Evolutionary conservation across 768 basidiomycete genomes (phyloP).

Genomic region (Leccinum sublutescens): DNA sequence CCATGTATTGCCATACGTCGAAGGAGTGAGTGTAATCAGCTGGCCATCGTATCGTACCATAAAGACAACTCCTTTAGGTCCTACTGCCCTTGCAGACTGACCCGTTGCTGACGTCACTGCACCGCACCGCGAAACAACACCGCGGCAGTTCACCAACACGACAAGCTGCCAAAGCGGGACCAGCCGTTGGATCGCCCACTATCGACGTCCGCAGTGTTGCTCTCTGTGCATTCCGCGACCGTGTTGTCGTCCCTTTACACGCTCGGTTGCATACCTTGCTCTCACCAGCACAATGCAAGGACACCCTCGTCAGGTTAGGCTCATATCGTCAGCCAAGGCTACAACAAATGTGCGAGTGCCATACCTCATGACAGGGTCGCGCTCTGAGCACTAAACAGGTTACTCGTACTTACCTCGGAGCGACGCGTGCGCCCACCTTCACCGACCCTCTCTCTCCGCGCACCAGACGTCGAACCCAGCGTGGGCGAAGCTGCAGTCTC

Average conservation of each 20-base stretch:
- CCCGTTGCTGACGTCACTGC: conserved; percentile 63
- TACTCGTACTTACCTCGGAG: conserved; percentile 74
- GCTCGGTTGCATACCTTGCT: conserved; percentile 56
- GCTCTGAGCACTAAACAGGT: conserved; percentile 39
- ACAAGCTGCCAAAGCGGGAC: conserved; percentile 44
- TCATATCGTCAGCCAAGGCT: conserved; percentile 66
- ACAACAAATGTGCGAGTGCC: conserved; percentile 68
- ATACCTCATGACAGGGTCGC: background rate
- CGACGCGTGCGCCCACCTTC: conserved; percentile 54
- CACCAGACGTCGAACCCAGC: conserved; percentile 51
- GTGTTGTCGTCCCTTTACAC: conserved; percentile 67
- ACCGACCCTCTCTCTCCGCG: conserved; percentile 56
- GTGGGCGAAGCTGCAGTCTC: conserved; percentile 66
- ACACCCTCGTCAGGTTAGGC: conserved; percentile 51
- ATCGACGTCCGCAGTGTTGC: conserved; percentile 85
- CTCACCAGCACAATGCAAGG: conserved; percentile 52
- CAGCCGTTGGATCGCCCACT: conserved; percentile 36
- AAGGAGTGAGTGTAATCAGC: conserved; percentile 58
- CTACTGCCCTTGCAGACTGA: conserved; percentile 63
- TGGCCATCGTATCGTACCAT: background rate
- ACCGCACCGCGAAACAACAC: conserved; percentile 59
- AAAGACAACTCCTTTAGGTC: conserved; percentile 40
- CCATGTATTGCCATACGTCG: conserved; percentile 80
- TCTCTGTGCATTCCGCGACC: conserved; percentile 76
- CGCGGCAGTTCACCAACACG: conserved; percentile 50